phyloP scores from a whole-genome alignment of 164 flowering plant genomes.

The Umbellularia californica region DNA sequence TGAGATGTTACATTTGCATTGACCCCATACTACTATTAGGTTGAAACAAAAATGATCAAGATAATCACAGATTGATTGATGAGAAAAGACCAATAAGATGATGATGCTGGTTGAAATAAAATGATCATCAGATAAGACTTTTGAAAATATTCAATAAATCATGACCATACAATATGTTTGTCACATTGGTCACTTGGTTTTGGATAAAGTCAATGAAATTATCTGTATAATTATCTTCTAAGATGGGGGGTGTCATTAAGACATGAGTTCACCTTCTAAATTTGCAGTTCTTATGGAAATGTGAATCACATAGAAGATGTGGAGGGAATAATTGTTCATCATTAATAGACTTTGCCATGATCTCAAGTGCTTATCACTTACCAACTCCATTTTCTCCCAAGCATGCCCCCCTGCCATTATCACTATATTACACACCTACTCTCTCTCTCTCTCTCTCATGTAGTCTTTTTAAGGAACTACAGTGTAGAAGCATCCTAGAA shows the following conservation, averaged over 20 bases:
- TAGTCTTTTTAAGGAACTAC: too few species aligned
- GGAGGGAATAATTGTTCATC: conserved; percentile 28
- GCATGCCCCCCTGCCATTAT: neutral
- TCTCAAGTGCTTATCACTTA: conserved; percentile 6
- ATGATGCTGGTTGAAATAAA: neutral
- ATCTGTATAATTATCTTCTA: neutral
- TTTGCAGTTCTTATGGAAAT: neutral
- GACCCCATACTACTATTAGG: neutral
- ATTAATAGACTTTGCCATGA: conserved; percentile 19
- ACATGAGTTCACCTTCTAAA: neutral
- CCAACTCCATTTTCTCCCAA: neutral
- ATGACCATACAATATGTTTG: neutral
- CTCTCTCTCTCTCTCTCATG: neutral
- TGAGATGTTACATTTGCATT: neutral
- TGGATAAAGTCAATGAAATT: neutral
- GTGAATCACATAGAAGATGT: neutral
- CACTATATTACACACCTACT: neutral
- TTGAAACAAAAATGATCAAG: too few species aligned
- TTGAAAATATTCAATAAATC: conserved; percentile 4
- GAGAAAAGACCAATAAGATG: too few species aligned
- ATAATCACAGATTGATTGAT: too few species aligned
- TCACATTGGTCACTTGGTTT: neutral
- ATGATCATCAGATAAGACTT: neutral
- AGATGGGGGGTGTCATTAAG: neutral
- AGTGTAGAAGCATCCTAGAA: too few species aligned